Evolutionary conservation across 208 protist species (phyloP).

Genomic region (Leishmania guyanensis): DNA sequence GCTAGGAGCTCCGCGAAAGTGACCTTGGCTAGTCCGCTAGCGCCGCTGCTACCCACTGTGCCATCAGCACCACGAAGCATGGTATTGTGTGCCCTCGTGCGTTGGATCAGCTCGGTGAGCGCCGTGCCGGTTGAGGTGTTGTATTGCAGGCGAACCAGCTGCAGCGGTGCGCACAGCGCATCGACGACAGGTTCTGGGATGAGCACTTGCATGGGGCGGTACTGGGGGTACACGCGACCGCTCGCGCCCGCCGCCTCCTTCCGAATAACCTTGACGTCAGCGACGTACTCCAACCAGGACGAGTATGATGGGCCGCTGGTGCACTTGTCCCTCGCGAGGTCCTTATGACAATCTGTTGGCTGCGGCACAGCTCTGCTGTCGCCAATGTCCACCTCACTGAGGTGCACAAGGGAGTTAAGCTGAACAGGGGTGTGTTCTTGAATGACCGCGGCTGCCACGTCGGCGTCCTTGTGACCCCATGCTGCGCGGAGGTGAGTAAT

Average conservation of each 20-base stretch:
- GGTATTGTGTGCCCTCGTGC: background rate
- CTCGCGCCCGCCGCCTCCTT: background rate
- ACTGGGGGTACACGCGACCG: conserved; percentile 21
- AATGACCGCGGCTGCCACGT: conserved; percentile 19
- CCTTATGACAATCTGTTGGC: background rate
- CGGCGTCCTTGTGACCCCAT: conserved; percentile 31
- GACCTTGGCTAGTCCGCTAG: background rate
- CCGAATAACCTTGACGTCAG: conserved; percentile 9
- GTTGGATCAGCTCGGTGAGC: background rate
- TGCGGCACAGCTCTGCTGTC: background rate
- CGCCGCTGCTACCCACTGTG: background rate
- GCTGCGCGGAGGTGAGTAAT: conserved; percentile 33
- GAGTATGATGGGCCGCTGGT: background rate
- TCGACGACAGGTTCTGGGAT: conserved; percentile 1
- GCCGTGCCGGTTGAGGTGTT: background rate
- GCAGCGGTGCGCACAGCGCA: conserved; percentile 6
- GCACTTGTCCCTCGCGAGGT: background rate
- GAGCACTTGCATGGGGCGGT: conserved; percentile 23
- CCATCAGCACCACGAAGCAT: background rate
- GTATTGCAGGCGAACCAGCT: background rate
- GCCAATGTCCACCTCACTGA: background rate
- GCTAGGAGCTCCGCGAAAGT: conserved; percentile 1
- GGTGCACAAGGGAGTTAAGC: conserved; percentile 10
- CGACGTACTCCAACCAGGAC: conserved; percentile 23
- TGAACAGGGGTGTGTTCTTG: conserved; percentile 28